Base-by-base conservation (phyloP, 495 filamentous ascomycete genomes). In the Aspergillus bridgeri region DNA sequence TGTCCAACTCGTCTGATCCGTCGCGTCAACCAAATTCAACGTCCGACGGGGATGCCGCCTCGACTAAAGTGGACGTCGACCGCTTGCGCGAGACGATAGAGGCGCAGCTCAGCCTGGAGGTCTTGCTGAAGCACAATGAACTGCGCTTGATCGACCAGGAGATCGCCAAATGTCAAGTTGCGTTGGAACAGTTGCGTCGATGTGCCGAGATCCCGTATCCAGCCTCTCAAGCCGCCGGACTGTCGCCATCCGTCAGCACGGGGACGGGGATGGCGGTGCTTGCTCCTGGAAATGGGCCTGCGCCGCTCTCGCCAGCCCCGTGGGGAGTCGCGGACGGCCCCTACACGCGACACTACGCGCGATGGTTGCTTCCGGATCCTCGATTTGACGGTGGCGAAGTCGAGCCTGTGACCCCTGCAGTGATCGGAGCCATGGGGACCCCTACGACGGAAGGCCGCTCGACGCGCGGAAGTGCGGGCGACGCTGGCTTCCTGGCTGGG, bases 91-190 rank as follows among this genome's bases (percentile, higher is more conserved):
- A 94, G 43, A 84, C 80, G 8, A 86, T 97, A 63, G 87, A 91
- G 63, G 82, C 88, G 43, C 90, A 97, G 71, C 86, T 98, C 70
- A 87, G 89, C 63, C 83, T 95, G 57, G 91, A 98, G 74, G 92
- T 98, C 44, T 75, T 97, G 54, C 73, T 96, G 62, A 98, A 97
- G 77, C 94, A 98, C 68, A 84, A 92, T 60, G 94, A 98, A 75
- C 75, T 97, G 23, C 89, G 91, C 17, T 79, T 96, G 56, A 96
- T 98, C 71, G 90, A 98, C 69, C 92, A 96, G 72, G 92, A 98
- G 72, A 83, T 98, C 59, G 92, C 91, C 62, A 96, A 96, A 78
- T 96, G 92, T 63, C 92, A 97, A 78, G 78, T 92, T 62, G 89
- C 92, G n/a, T 81, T 97, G 60, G 94, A 98, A 73, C 94, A 98